phyloP scores from a whole-genome alignment of 1,284 basidiomycete species.

The Blastosporella zonata region DNA sequence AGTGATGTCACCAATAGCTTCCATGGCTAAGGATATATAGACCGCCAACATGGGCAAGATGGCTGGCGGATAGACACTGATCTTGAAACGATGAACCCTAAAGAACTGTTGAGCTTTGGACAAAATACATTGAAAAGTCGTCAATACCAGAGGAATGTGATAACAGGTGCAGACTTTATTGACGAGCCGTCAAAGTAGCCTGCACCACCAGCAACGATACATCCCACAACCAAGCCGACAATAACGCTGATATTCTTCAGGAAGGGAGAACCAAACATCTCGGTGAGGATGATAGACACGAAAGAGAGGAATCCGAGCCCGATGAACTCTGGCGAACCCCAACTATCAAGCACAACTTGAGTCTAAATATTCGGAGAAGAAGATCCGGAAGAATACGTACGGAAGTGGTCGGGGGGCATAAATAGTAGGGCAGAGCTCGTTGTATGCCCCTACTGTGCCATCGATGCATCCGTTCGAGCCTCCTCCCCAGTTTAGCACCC shows the following conservation, averaged over 20 bases:
- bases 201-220: constrained; percentile 72
- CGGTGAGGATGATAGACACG: constrained; percentile 70
- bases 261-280: constrained; percentile 81
- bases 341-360: constrained; percentile 34
- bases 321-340: constrained; percentile 81
- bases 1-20: constrained; percentile 86
- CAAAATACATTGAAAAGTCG: background rate
- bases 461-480: constrained; percentile 67
- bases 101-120: constrained; percentile 1
- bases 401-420: constrained; percentile 54
- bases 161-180: constrained; percentile 65
- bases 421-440: constrained; percentile 67
- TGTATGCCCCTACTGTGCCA: constrained; percentile 62
- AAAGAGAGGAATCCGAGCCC: constrained; percentile 86
- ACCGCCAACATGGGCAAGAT: constrained; percentile 84
- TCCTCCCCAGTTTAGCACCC: constrained; percentile 81
- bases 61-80: constrained; percentile 76
- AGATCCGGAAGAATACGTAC: constrained; percentile 25
- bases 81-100: constrained; percentile 78
- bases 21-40: constrained; percentile 76
- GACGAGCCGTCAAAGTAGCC: constrained; percentile 69
- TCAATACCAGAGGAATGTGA: constrained; percentile 74
- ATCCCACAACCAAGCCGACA: constrained; percentile 72
- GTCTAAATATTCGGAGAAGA: background rate
- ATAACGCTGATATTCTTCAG: constrained; percentile 78